Conservation (phyloP, 2,329 filamentous ascomycete species). For the Nemania serpens region DNA sequence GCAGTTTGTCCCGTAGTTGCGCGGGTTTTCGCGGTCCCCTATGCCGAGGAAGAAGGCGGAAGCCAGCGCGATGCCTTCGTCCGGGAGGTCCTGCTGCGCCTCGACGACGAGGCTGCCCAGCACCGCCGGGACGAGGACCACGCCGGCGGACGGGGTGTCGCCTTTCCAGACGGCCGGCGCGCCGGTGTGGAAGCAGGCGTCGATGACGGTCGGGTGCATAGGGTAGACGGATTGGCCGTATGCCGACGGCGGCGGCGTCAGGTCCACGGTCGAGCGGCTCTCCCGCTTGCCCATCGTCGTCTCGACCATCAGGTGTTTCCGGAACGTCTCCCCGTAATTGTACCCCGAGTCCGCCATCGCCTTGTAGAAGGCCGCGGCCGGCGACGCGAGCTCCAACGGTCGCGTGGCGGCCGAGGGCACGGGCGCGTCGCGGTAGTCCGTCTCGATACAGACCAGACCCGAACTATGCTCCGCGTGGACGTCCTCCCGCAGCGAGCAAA, state of each 20-base stretch:
- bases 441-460: conserved; percentile 16
- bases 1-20: conserved; percentile 11
- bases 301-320: conserved; percentile 27
- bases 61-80: neutral
- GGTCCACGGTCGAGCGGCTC: conserved; percentile 27
- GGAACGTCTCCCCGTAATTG: conserved; percentile 18
- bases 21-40: conserved; percentile 2
- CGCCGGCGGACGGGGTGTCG: conserved; percentile 23
- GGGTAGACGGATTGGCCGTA: conserved; percentile 30
- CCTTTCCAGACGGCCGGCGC: conserved; percentile 31
- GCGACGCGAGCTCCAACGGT: neutral
- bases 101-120: conserved; percentile 32
- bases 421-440: conserved; percentile 1
- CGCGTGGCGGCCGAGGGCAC: neutral
- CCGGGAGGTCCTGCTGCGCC: neutral
- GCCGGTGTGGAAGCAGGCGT: conserved; percentile 39
- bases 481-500: conserved; percentile 18
- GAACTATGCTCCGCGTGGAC: neutral
- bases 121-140: conserved; percentile 28
- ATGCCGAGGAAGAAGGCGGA: conserved; percentile 3
- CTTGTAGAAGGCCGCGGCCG: conserved; percentile 14
- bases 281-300: conserved; percentile 19
- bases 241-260: conserved; percentile 22
- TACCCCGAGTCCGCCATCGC: conserved; percentile 7
- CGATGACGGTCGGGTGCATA: conserved; percentile 43